Evolutionary conservation across 305 asterid species (phyloP), one percentile per base, ranked within the genome.

Genomic region (Fraxinus greggii): DNA sequence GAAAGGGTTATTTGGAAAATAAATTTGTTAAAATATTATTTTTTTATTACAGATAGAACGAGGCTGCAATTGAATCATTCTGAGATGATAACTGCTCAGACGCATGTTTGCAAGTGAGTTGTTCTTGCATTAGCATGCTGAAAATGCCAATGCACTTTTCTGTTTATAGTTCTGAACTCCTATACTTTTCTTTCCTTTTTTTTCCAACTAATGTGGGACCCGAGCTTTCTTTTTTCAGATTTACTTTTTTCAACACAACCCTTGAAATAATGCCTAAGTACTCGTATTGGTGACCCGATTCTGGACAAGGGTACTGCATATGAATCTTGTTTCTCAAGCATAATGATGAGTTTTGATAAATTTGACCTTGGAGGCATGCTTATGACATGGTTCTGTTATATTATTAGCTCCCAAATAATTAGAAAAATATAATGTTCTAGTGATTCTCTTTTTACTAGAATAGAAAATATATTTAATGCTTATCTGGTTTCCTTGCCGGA

Each of bases 11-110:
- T 13, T 69, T 69, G 75, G 40, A 15, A 69, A 29, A 69, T 69
- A 28, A 31, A 5, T 69, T 69, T 29, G 75, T 69, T 24, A 63
- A 24, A 63, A 2, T 63, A 23, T 24, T 26, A 9, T 63, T 31
- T 7, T 28, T 70, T 29, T 29, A 2, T 84, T 86, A 83, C 92
- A 95, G 99, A 95, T 87, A 92, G 95, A 85, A 82, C 97, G 42
- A 88, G 92, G 88, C 89, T 95, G 91, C 93, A 80, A 13, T 84
- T 95, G 87, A 91, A 93, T 87, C 93, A 92, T 83, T 85, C 95
- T 32, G 98, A 93, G 83, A 86, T 65, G 92, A 91, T 95, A 84
- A 94, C 92, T 86, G 81, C 93, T 69, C 88, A 78, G 86, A 90
- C 97, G 23, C 84, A 87, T 19, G 83, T 91, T 81, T 95, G 99